Evolutionary conservation across 2,329 filamentous ascomycete species (phyloP).

Genomic region (Beauveria bassiana): DNA sequence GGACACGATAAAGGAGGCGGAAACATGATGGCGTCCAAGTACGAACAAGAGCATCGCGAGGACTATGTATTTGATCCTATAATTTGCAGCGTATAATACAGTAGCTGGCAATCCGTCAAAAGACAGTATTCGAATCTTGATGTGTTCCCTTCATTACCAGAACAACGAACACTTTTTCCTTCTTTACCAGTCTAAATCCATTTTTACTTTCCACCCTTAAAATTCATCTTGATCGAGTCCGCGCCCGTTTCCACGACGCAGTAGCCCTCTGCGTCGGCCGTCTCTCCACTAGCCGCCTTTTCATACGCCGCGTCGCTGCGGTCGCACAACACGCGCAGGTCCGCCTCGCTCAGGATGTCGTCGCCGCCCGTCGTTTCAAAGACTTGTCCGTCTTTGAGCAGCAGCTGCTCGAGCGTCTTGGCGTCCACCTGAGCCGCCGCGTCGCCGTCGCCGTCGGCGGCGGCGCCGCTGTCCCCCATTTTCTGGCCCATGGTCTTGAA

Average conservation of each 20-base stretch:
- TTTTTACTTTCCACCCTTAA: conserved; percentile 16
- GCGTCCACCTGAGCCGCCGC: conserved; percentile 39
- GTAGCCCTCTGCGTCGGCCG: conserved; percentile 58
- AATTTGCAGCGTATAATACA: background rate
- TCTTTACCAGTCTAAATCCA: no score
- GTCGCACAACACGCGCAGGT: conserved; percentile 74
- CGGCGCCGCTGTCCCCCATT: conserved; percentile 35
- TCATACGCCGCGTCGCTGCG: conserved; percentile 57
- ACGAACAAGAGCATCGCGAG: background rate
- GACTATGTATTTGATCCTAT: background rate
- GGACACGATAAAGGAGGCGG: no score
- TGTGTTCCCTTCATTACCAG: background rate
- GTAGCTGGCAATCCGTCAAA: background rate
- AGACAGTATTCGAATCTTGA: background rate
- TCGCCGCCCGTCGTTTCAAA: conserved; percentile 52
- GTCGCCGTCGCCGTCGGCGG: conserved; percentile 34
- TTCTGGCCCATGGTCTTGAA: conserved; percentile 64
- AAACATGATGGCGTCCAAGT: no score
- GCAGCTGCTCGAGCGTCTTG: conserved; percentile 52
- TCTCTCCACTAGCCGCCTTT: conserved; percentile 69
- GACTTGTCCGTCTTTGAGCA: conserved; percentile 65
- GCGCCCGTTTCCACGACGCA: conserved; percentile 71
- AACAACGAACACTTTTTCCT: no score
- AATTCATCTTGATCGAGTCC: conserved; percentile 39
- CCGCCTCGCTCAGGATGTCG: conserved; percentile 64